phyloP scores from a whole-genome alignment of 73 alveolate genomes.

The Strombidium stylifer region DNA sequence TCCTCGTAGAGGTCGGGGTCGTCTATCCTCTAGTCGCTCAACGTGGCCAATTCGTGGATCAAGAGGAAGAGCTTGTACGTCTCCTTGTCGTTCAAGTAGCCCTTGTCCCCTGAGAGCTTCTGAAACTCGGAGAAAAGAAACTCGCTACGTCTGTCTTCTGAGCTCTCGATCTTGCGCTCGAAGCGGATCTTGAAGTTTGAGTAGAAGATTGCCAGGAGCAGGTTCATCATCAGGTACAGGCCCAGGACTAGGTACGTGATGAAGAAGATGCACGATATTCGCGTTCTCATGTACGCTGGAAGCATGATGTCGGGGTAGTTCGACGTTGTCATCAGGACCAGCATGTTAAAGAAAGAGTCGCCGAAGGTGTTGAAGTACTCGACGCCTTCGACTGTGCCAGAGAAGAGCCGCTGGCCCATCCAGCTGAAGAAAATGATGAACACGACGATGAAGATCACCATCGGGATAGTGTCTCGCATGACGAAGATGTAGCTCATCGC shows the following conservation, averaged over 20 bases:
- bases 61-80: constrained; percentile 17
- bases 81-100: neutral
- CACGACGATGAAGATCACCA: constrained; percentile 22
- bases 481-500: constrained; percentile 32
- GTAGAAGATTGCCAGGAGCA: neutral
- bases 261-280: neutral
- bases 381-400: constrained; percentile 14
- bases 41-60: constrained; percentile 11
- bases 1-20: too few species aligned
- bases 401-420: constrained; percentile 28
- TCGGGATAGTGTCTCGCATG: constrained; percentile 26
- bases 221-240: neutral
- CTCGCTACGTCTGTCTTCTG: neutral
- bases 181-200: neutral
- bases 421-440: constrained; percentile 37
- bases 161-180: neutral
- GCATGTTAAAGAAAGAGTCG: neutral
- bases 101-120: neutral
- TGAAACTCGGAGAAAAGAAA: neutral
- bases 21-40: too few species aligned
- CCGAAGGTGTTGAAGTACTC: neutral
- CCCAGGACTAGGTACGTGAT: neutral
- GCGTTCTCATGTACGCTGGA: neutral
- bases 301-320: neutral
- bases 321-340: neutral